Percentiles rank a stretch among this genome's conserved stretches.
These are phyloP conservation scores for Aspergillus persii DNA, from an alignment of 2,329 filamentous ascomycete genomes.

Conservation along the genomic window DNA sequence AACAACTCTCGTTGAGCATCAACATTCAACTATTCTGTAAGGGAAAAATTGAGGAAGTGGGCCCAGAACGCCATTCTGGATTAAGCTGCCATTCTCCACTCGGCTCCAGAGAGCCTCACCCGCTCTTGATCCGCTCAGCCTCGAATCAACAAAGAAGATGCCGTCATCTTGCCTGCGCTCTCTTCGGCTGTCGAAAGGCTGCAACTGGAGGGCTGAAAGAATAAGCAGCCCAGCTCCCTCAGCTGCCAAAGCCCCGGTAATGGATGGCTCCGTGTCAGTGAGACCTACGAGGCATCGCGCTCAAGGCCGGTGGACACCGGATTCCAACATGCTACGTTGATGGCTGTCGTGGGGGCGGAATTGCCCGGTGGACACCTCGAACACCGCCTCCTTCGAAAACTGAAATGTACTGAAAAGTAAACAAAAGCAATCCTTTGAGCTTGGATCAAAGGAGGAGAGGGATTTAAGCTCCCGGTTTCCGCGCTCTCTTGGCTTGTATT, in stretches of 20 bases:
- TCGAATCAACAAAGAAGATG: neutral
- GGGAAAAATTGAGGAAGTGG: too few relatives aligned
- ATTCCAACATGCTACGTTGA: neutral
- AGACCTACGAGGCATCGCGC: neutral
- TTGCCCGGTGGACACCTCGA: neutral
- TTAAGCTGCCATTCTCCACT: neutral
- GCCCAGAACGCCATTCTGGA: too few relatives aligned
- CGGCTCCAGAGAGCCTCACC: neutral
- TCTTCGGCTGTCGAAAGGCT: neutral
- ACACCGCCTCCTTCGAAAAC: neutral
- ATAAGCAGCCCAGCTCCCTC: neutral
- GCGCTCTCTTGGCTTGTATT: neutral
- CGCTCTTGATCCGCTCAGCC: neutral
- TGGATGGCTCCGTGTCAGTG: neutral
- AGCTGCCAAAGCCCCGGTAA: neutral
- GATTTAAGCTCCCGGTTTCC: neutral
- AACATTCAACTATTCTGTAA: too few relatives aligned
- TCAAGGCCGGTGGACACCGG: neutral
- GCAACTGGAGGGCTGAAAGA: neutral
- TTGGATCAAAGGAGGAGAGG: neutral
- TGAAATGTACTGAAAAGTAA: neutral
- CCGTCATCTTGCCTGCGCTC: too few relatives aligned
- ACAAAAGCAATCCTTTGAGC: neutral
- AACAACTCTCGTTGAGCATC: too few relatives aligned
- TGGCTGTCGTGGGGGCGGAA: neutral